These are phyloP conservation scores for Groenewaldozyma tartarivorans DNA, from an alignment of 805 yeast genomes.

Conservation along the genomic window DNA sequence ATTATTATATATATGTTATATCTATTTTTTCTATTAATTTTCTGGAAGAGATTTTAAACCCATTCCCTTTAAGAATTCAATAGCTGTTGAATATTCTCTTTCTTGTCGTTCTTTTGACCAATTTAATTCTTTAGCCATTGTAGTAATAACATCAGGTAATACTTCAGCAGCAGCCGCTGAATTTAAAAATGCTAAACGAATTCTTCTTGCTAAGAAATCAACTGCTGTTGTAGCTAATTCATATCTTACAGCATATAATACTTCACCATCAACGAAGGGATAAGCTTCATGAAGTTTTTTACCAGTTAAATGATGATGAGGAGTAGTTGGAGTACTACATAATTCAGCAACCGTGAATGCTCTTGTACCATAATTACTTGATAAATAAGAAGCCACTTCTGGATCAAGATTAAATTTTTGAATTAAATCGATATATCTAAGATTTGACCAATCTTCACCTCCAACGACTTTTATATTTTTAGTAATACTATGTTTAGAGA, in stretches of 20 bases:
- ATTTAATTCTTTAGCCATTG: constrained; percentile 69
- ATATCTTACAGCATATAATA: constrained; percentile 67
- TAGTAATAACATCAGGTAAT: constrained; percentile 74
- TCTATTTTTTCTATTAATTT: background rate
- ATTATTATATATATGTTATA: too few relatives aligned
- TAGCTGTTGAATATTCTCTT: constrained; percentile 32
- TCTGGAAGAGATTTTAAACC: constrained; percentile 22
- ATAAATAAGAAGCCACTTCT: constrained; percentile 68
- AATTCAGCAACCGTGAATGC: constrained; percentile 61
- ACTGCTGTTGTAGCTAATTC: constrained; percentile 84
- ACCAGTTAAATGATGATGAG: constrained; percentile 24
- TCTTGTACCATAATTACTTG: constrained; percentile 83
- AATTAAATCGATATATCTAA: constrained; percentile 67
- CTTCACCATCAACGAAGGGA: constrained; percentile 78
- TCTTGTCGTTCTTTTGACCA: constrained; percentile 60
- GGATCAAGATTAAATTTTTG: constrained; percentile 69
- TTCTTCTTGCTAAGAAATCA: constrained; percentile 88
- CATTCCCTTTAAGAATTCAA: constrained; percentile 31
- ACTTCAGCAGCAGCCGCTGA: constrained; percentile 73
- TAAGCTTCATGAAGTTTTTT: constrained; percentile 47
- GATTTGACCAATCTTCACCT: constrained; percentile 68
- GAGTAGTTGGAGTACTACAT: constrained; percentile 20
- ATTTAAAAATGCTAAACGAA: constrained; percentile 85
- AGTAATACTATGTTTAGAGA: constrained; percentile 34
- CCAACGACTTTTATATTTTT: constrained; percentile 53